Base-by-base conservation (phyloP, 352 stramenopile species). In the Pythium insidiosum region DNA sequence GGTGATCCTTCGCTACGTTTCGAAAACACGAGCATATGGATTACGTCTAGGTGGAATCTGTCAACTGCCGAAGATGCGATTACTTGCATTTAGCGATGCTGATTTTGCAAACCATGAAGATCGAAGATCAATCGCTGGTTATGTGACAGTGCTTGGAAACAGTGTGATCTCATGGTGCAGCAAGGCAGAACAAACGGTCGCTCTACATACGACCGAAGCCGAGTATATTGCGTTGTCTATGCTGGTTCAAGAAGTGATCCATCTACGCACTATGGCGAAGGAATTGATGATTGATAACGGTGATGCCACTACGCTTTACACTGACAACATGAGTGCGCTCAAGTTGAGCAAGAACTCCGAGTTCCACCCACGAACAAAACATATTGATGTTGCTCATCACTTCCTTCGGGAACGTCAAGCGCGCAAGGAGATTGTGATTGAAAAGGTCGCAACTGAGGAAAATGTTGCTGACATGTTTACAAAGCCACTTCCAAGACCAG, bases 391-490 rank as follows among this genome's bases (percentile, higher is more conserved):
- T 13, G 16, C 35, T 19, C 48, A 58, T 49, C 54, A 49, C 21
- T 56, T 53, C 20, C 16, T 54, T 11, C 43, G 46, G 1, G 50
- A 59, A 23, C 44, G 43, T 13, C 16, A 56, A 3, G 21, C 50
- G 15, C 6, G 39, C 20, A 50, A 54, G 4, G 29, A 64, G 22
- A 54, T 64, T 35, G 28, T 48, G 4, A 46, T 59, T 9, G 9
- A 43, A 18, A 42, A 52, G 18, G 34, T 64, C 19, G 41, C 50
- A 13, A 42, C 42, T 12, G 19, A 19, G 13, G 50, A 54, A 12
- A 64, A 64, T 19, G 28, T 64, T n/a, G 56, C 56, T 18, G 56
- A 54, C 24, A 18, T 46, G 10, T 59, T 59, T 25, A 64, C 50
- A 6, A 59, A 59, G 28, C 47, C 55, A 10, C 20, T 63, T 2